Conservation (phyloP, 331 rosid species). For the Malus hybrid region DNA sequence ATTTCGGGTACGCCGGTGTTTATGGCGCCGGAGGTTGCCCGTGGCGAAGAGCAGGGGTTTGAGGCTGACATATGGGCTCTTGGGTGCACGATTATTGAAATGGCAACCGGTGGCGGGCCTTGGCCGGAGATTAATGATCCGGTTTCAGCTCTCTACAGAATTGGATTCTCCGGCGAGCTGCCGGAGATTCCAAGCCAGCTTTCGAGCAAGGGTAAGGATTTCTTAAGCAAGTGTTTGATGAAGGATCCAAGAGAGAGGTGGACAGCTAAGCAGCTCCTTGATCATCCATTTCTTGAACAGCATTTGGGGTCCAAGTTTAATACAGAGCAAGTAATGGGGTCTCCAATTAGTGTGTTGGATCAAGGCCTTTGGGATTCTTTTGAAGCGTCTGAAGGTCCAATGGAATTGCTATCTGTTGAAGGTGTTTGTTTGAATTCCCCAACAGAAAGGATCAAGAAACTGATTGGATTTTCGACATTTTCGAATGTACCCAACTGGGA, state of each 20-base stretch:
- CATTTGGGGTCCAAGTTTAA: not conserved
- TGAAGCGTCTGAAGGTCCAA: slow-evolving; percentile 18
- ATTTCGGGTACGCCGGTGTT: slow-evolving; percentile 45
- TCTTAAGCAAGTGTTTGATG: slow-evolving; percentile 32
- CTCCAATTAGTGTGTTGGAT: slow-evolving; percentile 48
- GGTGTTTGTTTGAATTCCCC: slow-evolving; percentile 13
- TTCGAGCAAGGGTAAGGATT: slow-evolving; percentile 34
- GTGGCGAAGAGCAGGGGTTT: slow-evolving; percentile 36
- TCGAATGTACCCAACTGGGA: slow-evolving; percentile 19
- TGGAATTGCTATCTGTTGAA: slow-evolving; percentile 2
- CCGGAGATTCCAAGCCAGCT: slow-evolving; percentile 32
- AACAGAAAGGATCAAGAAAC: slow-evolving; percentile 25
- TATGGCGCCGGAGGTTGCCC: slow-evolving; percentile 51
- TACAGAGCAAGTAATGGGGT: slow-evolving; percentile 1
- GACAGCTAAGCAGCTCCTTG: slow-evolving; percentile 33
- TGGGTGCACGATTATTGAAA: slow-evolving; percentile 48
- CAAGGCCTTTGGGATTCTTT: slow-evolving; percentile 34
- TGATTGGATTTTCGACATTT: slow-evolving; percentile 9
- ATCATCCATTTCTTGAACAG: slow-evolving; percentile 39
- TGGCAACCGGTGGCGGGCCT: slow-evolving; percentile 40
- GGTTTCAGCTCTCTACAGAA: slow-evolving; percentile 32
- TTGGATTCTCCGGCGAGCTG: slow-evolving; percentile 28
- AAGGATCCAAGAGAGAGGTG: slow-evolving; percentile 35
- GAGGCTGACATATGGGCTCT: slow-evolving; percentile 48
- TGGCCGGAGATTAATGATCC: slow-evolving; percentile 33